Evolutionary conservation across 768 basidiomycete species (phyloP).

Genomic region (Lactarius vividus): DNA sequence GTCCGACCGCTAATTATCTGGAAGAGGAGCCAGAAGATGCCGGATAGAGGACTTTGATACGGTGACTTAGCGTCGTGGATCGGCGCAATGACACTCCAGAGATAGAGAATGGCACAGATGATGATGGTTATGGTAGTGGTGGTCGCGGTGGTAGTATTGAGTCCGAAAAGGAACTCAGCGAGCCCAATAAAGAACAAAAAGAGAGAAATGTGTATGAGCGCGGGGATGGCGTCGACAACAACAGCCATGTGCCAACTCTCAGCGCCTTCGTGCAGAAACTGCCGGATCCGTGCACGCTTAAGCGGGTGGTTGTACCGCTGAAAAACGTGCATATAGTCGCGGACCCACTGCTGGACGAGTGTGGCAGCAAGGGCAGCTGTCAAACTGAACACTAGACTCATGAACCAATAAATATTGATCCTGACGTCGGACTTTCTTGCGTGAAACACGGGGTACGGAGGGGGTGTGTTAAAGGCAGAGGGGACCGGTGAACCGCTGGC

Average conservation of each 20-base stretch:
- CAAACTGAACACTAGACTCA: conserved; percentile 38
- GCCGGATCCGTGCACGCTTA: conserved; percentile 43
- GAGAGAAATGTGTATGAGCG: conserved; percentile 48
- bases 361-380: conserved; percentile 44
- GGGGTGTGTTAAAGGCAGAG: neutral
- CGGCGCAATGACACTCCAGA: conserved; percentile 23
- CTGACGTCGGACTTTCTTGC: conserved; percentile 36
- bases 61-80: conserved; percentile 17
- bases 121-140: conserved; percentile 7
- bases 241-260: conserved; percentile 40
- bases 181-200: conserved; percentile 51
- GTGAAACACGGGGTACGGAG: conserved; percentile 14
- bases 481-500: conserved; percentile 14
- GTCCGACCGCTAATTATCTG: conserved; percentile 2
- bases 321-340: conserved; percentile 36
- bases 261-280: conserved; percentile 39
- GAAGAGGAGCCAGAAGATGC: conserved; percentile 18
- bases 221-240: conserved; percentile 44
- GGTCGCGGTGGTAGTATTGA: conserved; percentile 22
- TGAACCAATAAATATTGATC: conserved; percentile 44
- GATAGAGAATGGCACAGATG: conserved; percentile 21
- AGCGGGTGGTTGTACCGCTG: conserved; percentile 32
- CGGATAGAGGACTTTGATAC: conserved; percentile 20
- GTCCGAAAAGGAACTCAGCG: conserved; percentile 42
- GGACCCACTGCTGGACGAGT: conserved; percentile 49